Conservation (phyloP, 139 green algal species). For the Medakamo hakoo region DNA sequence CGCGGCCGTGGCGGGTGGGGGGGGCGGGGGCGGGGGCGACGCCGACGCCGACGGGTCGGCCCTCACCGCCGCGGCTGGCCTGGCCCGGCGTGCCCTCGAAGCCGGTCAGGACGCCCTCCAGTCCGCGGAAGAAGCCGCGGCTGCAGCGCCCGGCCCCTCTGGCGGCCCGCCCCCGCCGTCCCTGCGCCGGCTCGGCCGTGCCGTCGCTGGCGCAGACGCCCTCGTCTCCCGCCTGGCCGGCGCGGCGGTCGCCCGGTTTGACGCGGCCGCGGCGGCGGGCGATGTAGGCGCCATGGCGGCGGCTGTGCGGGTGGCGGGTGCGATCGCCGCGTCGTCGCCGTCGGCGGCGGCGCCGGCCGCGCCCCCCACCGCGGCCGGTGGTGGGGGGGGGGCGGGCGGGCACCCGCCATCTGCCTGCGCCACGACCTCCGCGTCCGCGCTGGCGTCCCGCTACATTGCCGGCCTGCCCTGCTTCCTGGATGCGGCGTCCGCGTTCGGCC, state of each 20-base stretch:
- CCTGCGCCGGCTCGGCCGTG: conserved; percentile 4
- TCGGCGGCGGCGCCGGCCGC: neutral
- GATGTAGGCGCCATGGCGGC: conserved; percentile 32
- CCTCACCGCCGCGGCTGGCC: no score
- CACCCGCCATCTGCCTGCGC: neutral
- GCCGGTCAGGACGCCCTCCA: neutral
- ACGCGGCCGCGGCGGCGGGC: conserved; percentile 19
- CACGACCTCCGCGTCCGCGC: no score
- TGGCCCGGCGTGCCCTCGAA: neutral
- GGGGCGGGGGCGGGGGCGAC: no score
- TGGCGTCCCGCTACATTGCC: neutral
- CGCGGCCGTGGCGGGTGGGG: no score
- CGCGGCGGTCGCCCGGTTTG: conserved; percentile 42
- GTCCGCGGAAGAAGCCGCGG: neutral
- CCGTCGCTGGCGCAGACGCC: conserved; percentile 23
- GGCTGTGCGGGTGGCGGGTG: neutral
- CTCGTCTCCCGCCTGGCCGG: conserved; percentile 41
- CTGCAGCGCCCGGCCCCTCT: neutral
- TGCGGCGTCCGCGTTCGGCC: neutral
- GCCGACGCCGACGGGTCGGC: neutral
- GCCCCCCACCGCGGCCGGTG: neutral
- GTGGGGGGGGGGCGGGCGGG: neutral
- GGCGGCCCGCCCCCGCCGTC: neutral
- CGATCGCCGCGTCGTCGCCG: neutral
- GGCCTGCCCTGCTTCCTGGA: conserved; percentile 7